Evolutionary conservation across 306 rosid species (phyloP), one percentile per base, ranked within the genome.

Genomic region (Rosa rugosa): DNA sequence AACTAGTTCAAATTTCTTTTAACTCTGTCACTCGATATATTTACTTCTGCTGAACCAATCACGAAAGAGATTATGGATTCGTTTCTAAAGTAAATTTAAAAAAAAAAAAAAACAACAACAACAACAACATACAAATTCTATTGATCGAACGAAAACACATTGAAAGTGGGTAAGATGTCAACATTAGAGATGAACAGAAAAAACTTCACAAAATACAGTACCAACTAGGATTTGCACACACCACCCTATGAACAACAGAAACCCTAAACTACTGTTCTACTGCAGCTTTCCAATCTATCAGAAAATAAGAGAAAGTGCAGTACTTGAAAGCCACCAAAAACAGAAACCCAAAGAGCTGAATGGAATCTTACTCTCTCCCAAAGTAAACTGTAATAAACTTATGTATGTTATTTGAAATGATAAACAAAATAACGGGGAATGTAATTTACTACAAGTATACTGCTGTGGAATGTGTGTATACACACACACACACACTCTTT

Each of bases 241-340:
- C 67, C 67, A 60, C 40, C 38, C 67, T 23, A 12, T 60, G 67
- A 60, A 27, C 67, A 60, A 60, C 67, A 60, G 3, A 60, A 60
- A 60, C 67, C 67, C 18, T 23, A 60, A 60, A 60, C 34, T 22
- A 22, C 63, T 60, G 66, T 3, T 60, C 63, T 8, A n/a, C 63
- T 60, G 66, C 17, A 25, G 18, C 67, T 40, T 12, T 27, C 38
- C 67, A 60, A 13, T 60, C 67, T 25, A 60, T 27, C 38, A 23
- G 38, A 27, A 60, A 11, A 25, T 12, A 60, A 60, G 18, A 25
- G 13, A 56, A 56, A 6, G 68, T 27, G 68, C 31, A 27, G 20
- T 62, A 8, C 34, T 62, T 62, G 38, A 62, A 25, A 62, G 18
- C 67, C 67, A 62, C 38, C 38, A 14, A 57, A 57, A 62, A 62